Conservation (phyloP, 179 eudicot genomes). For the Heliamphora pulchella region DNA sequence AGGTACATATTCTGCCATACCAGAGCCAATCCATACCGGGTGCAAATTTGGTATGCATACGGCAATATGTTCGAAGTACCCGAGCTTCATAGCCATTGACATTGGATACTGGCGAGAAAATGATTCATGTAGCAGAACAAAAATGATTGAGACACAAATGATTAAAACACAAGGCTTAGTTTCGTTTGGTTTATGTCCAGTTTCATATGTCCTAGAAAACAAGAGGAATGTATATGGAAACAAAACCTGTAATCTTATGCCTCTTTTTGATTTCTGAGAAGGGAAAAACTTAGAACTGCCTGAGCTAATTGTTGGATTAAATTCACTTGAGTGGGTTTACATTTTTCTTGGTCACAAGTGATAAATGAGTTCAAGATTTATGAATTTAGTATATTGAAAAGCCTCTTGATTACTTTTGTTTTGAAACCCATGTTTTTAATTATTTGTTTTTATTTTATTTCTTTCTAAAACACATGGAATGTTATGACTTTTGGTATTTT, state of each 20-base stretch:
- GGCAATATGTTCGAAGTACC: too few relatives aligned
- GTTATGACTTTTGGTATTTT: not conserved
- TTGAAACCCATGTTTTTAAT: not conserved
- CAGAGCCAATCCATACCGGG: too few relatives aligned
- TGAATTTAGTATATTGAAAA: not conserved
- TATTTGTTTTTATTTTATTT: not conserved
- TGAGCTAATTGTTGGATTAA: not conserved
- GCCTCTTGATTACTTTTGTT: not conserved
- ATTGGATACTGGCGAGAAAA: too few relatives aligned
- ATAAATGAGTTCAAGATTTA: not conserved
- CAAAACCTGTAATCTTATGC: not conserved
- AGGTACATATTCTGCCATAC: too few relatives aligned
- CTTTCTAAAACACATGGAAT: constrained; percentile 3
- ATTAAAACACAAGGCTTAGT: too few relatives aligned
- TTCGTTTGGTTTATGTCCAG: not conserved
- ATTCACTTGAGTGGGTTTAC: not conserved
- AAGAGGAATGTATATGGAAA: not conserved
- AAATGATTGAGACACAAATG: too few relatives aligned
- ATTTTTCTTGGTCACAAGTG: constrained; percentile 4
- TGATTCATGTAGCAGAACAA: too few relatives aligned
- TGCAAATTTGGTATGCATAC: too few relatives aligned
- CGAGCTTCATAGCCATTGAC: too few relatives aligned
- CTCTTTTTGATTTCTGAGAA: not conserved
- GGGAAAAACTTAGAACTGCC: too few relatives aligned
- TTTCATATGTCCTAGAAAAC: not conserved